phyloP scores from a whole-genome alignment of 352 stramenopile species.

The Globisporangium spinosum region DNA sequence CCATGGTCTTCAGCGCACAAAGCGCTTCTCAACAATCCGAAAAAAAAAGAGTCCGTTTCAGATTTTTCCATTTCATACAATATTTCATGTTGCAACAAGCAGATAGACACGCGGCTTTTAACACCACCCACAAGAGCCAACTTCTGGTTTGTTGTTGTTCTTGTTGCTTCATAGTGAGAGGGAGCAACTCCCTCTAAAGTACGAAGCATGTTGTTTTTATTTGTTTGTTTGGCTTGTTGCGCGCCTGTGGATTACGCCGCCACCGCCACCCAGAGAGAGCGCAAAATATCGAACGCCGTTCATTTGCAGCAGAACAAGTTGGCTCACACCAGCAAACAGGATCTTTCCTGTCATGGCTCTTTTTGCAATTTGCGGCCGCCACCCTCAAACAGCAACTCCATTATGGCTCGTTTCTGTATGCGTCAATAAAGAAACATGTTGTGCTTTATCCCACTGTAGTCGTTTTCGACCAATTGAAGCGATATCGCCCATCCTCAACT shows the following conservation, averaged over 20 bases:
- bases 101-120: neutral
- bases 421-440: neutral
- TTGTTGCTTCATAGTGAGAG: neutral
- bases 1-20: neutral
- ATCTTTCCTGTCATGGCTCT: neutral
- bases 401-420: constrained; percentile 1
- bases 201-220: neutral
- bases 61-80: no score
- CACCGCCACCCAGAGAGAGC: neutral
- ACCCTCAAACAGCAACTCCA: neutral
- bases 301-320: neutral
- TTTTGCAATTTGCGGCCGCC: neutral
- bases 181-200: neutral
- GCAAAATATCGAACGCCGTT: neutral
- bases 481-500: neutral
- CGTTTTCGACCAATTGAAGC: neutral
- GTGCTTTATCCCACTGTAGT: neutral
- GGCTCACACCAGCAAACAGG: neutral
- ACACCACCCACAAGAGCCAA: neutral
- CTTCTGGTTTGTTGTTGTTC: neutral
- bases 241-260: neutral
- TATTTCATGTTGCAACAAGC: neutral
- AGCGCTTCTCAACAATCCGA: neutral
- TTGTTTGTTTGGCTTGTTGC: neutral
- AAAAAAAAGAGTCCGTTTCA: no score